These are phyloP conservation scores for Aspergillus fumigatiaffinis DNA, from an alignment of 2,329 filamentous ascomycete genomes.

Conservation along the genomic window DNA sequence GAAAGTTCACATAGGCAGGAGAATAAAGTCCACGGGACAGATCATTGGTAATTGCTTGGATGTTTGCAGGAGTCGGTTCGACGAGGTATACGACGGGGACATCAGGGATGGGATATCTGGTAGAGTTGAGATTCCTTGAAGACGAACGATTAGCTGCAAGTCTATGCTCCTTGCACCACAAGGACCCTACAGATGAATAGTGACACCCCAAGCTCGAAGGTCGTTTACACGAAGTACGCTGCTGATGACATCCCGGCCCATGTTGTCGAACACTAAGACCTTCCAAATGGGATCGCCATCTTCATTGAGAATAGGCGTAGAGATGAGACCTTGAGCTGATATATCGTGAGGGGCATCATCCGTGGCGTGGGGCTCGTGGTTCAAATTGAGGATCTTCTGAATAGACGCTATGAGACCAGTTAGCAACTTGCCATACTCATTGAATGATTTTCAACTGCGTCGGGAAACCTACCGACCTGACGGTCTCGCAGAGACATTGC, in stretches of 20 bases:
- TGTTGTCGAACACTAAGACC: constrained; percentile 89
- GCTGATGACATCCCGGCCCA: constrained; percentile 91
- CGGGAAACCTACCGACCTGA: constrained; percentile 60
- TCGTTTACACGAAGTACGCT: constrained; percentile 93
- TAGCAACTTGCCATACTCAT: background rate
- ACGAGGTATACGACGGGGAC: constrained; percentile 96
- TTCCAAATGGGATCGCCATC: constrained; percentile 97
- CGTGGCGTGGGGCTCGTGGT: constrained; percentile 60
- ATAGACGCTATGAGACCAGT: constrained; percentile 67
- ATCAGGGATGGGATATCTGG: constrained; percentile 87
- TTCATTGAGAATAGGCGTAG: constrained; percentile 76
- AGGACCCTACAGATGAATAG: constrained; percentile 75
- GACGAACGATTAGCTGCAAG: constrained; percentile 14
- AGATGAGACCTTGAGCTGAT: constrained; percentile 58
- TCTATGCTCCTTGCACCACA: constrained; percentile 12
- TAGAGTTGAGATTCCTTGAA: constrained; percentile 69
- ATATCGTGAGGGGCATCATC: constrained; percentile 60
- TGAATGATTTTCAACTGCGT: background rate
- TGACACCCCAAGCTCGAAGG: constrained; percentile 88
- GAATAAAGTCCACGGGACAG: constrained; percentile 84
- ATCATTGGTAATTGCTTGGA: constrained; percentile 78
- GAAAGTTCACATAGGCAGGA: constrained; percentile 93
- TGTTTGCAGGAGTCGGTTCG: constrained; percentile 77
- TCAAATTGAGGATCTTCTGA: constrained; percentile 92
- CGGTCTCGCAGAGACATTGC: constrained; percentile 63